Conservation (phyloP, 306 rosid species). For the Quercus engelmannii region DNA sequence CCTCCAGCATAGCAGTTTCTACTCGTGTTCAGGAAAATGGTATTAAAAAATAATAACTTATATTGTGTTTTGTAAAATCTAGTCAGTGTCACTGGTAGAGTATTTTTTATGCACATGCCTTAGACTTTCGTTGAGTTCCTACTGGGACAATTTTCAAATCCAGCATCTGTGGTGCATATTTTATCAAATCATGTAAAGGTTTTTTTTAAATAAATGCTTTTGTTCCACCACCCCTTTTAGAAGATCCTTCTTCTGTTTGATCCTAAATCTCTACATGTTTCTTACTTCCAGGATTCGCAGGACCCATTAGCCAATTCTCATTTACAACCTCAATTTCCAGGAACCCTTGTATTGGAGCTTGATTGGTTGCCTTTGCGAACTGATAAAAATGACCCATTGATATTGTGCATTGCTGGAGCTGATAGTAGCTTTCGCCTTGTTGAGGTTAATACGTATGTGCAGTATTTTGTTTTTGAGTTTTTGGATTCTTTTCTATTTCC, state of each 20-base stretch:
- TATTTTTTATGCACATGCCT: neutral
- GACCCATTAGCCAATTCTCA: constrained; percentile 93
- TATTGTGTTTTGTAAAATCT: neutral
- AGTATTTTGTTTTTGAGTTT: constrained; percentile 19
- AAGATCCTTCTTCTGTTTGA: neutral
- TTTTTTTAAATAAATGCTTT: neutral
- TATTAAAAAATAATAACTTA: no score
- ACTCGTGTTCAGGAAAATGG: no score
- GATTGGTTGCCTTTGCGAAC: constrained; percentile 97
- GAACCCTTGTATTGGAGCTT: constrained; percentile 91
- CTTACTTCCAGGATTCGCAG: constrained; percentile 67
- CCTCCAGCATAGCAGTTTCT: no score
- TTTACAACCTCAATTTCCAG: constrained; percentile 90
- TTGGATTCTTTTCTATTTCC: neutral
- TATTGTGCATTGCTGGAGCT: constrained; percentile 96
- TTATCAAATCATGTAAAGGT: neutral
- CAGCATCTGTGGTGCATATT: neutral
- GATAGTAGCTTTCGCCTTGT: constrained; percentile 95
- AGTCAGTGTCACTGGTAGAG: neutral
- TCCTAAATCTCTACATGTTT: neutral
- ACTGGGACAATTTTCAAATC: neutral
- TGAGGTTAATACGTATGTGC: constrained; percentile 67
- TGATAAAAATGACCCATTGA: constrained; percentile 77
- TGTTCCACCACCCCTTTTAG: neutral
- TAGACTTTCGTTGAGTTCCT: neutral